A percentile compares a stretch with the other conserved stretches of the same genome.
These are phyloP conservation scores for Fusarium solani-melongenae DNA, from an alignment of 2,329 filamentous ascomycete genomes.

Conservation along the genomic window DNA sequence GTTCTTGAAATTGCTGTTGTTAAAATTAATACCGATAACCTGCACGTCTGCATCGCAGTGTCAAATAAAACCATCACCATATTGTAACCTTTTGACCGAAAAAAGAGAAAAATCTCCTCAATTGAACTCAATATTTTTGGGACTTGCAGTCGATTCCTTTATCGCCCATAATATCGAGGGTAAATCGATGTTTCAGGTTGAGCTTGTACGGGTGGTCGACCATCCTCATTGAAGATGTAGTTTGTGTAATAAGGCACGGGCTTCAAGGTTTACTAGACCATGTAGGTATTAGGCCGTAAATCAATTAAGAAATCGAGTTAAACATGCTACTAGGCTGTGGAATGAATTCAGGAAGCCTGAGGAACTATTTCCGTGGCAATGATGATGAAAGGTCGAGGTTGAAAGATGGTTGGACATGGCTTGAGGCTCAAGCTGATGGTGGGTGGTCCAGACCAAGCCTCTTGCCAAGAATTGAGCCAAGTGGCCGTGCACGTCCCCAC, in stretches of 20 bases:
- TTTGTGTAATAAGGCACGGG: not conserved
- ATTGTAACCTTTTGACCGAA: not conserved
- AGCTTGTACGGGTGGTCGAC: not conserved
- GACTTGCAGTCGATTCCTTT: not conserved
- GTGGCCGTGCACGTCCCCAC: conserved; percentile 14
- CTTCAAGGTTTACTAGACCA: not conserved
- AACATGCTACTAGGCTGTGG: not conserved
- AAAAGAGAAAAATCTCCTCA: not conserved
- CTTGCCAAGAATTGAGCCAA: conserved; percentile 21
- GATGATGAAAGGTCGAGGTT: conserved; percentile 3
- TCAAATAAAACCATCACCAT: not conserved
- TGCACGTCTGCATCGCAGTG: not conserved
- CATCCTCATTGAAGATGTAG: not conserved
- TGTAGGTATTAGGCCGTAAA: not conserved
- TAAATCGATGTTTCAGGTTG: not conserved
- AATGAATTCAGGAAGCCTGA: not conserved
- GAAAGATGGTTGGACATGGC: conserved; percentile 8
- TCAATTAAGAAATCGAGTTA: not conserved
- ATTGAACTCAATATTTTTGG: not conserved
- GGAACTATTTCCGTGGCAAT: not conserved
- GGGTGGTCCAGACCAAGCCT: conserved; percentile 9
- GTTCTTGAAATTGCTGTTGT: not conserved
- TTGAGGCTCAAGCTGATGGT: conserved; percentile 8
- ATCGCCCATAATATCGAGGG: not conserved
- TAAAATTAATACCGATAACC: not conserved